A percentile compares a stretch with the other conserved stretches of the same genome.
phyloP scores from a whole-genome alignment of 2,329 filamentous ascomycete genomes.

The Fusarium sp. region DNA sequence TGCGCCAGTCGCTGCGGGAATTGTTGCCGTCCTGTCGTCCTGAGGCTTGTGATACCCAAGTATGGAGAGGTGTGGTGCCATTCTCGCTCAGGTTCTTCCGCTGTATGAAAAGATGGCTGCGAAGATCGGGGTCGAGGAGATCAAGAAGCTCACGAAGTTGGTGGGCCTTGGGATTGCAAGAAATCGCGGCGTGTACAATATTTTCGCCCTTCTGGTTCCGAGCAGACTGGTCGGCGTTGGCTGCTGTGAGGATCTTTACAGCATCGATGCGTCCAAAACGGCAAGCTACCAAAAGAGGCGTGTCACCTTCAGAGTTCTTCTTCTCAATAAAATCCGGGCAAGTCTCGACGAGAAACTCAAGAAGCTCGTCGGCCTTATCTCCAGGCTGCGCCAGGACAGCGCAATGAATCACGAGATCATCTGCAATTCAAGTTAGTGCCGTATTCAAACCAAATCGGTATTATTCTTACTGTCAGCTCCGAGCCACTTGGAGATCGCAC shows the following conservation, averaged over 20 bases:
- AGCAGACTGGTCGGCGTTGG: conserved; percentile 76
- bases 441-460: conserved; percentile 6
- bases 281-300: conserved; percentile 78
- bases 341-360: conserved; percentile 75
- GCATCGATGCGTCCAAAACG: conserved; percentile 65
- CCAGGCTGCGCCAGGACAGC: conserved; percentile 64
- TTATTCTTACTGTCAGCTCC: conserved; percentile 66
- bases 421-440: conserved; percentile 54
- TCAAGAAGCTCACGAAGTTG: conserved; percentile 64
- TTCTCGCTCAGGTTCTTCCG: conserved; percentile 64
- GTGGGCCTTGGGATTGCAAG: conserved; percentile 50
- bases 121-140: conserved; percentile 69
- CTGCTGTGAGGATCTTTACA: conserved; percentile 72
- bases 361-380: conserved; percentile 63
- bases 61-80: conserved; percentile 74
- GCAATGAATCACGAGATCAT: conserved; percentile 75
- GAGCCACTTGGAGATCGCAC: conserved; percentile 73
- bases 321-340: conserved; percentile 73
- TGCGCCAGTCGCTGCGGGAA: not conserved
- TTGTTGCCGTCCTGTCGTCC: conserved; percentile 29
- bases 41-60: conserved; percentile 61
- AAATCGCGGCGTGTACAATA: conserved; percentile 72
- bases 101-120: conserved; percentile 70
- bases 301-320: conserved; percentile 69
- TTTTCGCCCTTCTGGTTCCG: conserved; percentile 75